Percentiles rank a stretch among this genome's conserved stretches.
Conservation (phyloP, 805 yeast species). For the Nakazawaea anatomiae region DNA sequence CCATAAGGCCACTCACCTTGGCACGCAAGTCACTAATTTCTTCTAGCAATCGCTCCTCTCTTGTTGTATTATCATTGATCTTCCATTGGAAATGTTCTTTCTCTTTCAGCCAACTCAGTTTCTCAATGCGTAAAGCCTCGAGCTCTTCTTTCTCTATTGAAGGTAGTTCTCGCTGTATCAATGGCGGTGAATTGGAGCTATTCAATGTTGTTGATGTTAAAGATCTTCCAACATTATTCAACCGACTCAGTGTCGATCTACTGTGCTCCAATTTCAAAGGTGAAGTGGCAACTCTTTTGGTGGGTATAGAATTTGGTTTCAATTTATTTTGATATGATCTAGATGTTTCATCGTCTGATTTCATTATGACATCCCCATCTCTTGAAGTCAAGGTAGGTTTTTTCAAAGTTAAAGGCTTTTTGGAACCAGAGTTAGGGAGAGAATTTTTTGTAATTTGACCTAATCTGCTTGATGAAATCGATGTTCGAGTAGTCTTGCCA, state of each 20-base stretch:
- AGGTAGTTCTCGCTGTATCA: conserved; percentile 10
- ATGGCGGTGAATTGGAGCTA: conserved; percentile 11
- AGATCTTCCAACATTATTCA: conserved; percentile 10
- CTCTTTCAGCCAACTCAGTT: conserved; percentile 37
- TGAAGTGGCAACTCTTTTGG: conserved; percentile 66
- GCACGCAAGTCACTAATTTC: conserved; percentile 28
- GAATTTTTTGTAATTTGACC: conserved; percentile 6
- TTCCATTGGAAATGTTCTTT: conserved; percentile 22
- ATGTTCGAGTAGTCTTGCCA: conserved; percentile 8
- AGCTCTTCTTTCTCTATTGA: conserved; percentile 38
- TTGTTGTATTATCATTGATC: conserved; percentile 22
- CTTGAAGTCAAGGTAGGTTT: conserved; percentile 1
- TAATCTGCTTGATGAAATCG: background rate
- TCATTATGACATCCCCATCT: background rate
- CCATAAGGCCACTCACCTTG: conserved; percentile 36
- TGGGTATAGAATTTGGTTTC: conserved; percentile 34
- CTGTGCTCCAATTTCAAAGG: conserved; percentile 44
- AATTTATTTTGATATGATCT: background rate
- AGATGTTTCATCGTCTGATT: background rate
- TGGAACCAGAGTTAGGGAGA: conserved; percentile 12
- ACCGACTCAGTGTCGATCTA: background rate
- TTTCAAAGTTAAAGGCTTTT: conserved; percentile 12
- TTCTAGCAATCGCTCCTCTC: conserved; percentile 23
- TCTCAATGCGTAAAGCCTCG: conserved; percentile 47
- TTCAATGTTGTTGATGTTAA: conserved; percentile 4